Base-by-base conservation (phyloP, 805 yeast species). In the Ogataea saltuana region DNA sequence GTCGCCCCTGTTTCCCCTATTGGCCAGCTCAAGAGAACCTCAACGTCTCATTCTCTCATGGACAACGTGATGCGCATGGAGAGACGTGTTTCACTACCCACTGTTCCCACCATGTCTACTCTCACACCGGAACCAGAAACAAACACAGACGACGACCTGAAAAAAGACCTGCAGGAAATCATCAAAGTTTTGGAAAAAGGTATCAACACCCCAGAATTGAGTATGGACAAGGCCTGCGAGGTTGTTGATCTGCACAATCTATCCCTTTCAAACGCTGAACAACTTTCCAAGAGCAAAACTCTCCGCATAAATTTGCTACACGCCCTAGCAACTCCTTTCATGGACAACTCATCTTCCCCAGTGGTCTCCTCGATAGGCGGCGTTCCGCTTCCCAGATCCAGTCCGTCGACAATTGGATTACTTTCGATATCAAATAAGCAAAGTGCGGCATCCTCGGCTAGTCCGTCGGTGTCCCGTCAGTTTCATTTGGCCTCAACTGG, bases 291-390 rank as follows among this genome's bases (percentile, higher is more conserved):
- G 48, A 69, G 71, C 19, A 67, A 69, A 29, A 49, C 63, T 9
- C 57, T 79, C 18, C 71, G 72, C 46, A 68, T 71, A 2, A 74
- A 71, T 51, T 60, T 82, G 4, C 57, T 82, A 11, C 76, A 79
- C 58, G 86, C 88, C 1, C 68, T 83, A 43, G 83, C 89, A 1
- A 79, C 84, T 1, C 88, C 88, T 6, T 80, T 83, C 64, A 68
- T 73, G 37, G 80, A 77, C 51, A 67, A 67, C 33, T 36, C 52
- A 8, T 27, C 42, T 17, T 19, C 46, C 2, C 35, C 48, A 6
- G 35, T 38, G 4, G 15, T 36, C 30, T 35, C 30, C 28, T 16
- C 45, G 10, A 39, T 59, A 31, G 67, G 56, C 6, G 64, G 60
- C 2, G 34, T 61, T 9, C 61, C 64, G 1, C 23, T 60, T 9